These are phyloP conservation scores for Penicillium pancosmium DNA, from an alignment of 495 filamentous ascomycete species.

Conservation along the genomic window DNA sequence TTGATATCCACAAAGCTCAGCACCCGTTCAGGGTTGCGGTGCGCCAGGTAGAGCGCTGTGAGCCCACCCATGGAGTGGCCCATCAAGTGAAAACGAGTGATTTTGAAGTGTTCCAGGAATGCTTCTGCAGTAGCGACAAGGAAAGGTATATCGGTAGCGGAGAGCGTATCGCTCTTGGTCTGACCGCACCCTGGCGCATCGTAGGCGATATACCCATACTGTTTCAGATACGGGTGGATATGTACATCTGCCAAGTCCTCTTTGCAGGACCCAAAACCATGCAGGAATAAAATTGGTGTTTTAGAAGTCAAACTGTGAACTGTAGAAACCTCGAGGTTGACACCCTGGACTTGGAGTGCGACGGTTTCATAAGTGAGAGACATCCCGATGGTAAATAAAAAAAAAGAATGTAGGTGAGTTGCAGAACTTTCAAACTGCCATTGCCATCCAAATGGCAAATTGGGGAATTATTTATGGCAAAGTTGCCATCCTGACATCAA, in stretches of 20 bases:
- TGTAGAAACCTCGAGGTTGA: constrained; percentile 26
- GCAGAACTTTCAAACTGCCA: neutral
- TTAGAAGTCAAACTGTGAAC: constrained; percentile 18
- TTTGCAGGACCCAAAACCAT: constrained; percentile 38
- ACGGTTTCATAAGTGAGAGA: constrained; percentile 16
- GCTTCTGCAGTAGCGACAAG: constrained; percentile 29
- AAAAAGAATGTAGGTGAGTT: neutral
- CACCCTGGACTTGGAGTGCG: constrained; percentile 21
- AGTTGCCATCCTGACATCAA: constrained; percentile 7
- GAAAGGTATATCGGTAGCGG: constrained; percentile 31
- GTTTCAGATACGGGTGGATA: constrained; percentile 18
- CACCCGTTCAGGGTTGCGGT: constrained; percentile 15
- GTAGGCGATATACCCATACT: constrained; percentile 29
- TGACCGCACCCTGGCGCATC: constrained; percentile 35
- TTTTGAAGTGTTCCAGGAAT: constrained; percentile 23
- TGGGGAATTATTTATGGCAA: neutral
- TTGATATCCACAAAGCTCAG: constrained; percentile 39
- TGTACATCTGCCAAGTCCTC: constrained; percentile 33
- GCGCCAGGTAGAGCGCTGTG: constrained; percentile 27
- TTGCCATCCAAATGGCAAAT: constrained; percentile 5
- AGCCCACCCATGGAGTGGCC: constrained; percentile 38
- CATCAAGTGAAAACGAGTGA: constrained; percentile 28
- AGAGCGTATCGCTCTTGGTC: constrained; percentile 20
- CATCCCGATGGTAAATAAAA: constrained; percentile 11
- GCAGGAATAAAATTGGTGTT: constrained; percentile 31